Conservation (phyloP, 176 grass and related monocot genomes). For the Ensete ventricosum region DNA sequence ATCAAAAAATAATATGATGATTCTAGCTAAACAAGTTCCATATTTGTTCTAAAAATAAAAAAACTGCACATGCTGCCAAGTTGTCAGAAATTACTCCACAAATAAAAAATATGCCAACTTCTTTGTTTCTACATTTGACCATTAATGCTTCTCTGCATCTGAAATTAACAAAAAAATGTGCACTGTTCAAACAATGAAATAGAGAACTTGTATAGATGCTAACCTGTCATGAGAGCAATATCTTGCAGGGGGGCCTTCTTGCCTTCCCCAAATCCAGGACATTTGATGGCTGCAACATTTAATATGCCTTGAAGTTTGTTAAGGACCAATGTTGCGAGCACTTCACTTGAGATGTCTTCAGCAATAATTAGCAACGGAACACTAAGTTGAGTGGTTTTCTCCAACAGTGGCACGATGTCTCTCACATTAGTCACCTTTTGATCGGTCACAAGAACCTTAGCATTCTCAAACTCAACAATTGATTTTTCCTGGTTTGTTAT, state of each 20-base stretch:
- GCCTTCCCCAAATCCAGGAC: constrained; percentile 69
- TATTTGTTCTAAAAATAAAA: no score
- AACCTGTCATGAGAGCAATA: constrained; percentile 95
- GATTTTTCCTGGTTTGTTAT: constrained; percentile 91
- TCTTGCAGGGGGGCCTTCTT: constrained; percentile 94
- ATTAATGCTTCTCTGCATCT: background rate
- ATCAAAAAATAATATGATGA: no score
- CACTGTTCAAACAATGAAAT: background rate
- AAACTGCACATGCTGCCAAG: no score
- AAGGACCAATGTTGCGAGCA: constrained; percentile 62
- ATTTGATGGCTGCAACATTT: constrained; percentile 78
- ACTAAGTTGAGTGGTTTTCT: constrained; percentile 77
- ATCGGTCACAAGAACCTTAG: constrained; percentile 87
- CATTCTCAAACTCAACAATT: constrained; percentile 82
- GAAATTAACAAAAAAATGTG: background rate
- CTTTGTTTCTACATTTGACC: background rate
- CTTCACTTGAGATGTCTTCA: constrained; percentile 63
- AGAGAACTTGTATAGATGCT: background rate
- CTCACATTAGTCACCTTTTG: constrained; percentile 55
- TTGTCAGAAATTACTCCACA: no score
- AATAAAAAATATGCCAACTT: no score
- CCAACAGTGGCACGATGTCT: constrained; percentile 74
- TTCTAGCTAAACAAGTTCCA: no score
- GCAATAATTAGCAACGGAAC: constrained; percentile 87
- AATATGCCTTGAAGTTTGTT: constrained; percentile 82